Evolutionary conservation across 257 asterid genomes (phyloP).

Genomic region (Nicotiana sylvestris): DNA sequence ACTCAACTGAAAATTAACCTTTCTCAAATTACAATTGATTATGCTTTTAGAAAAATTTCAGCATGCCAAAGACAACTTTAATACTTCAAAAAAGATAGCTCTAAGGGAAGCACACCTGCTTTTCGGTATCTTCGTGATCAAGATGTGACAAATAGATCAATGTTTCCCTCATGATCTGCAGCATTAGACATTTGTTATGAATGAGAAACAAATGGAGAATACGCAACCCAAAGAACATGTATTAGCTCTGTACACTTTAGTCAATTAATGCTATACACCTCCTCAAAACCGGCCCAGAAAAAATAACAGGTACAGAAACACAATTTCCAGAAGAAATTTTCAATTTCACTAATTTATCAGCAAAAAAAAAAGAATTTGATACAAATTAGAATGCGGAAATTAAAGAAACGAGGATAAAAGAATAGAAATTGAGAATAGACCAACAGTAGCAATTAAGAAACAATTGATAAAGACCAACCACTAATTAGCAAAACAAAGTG

Average conservation of each 20-base stretch:
- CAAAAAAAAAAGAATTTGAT: too few species aligned
- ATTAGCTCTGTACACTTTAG: background rate
- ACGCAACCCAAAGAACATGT: background rate
- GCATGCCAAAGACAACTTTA: background rate
- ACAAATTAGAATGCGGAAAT: too few species aligned
- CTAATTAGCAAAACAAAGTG: too few species aligned
- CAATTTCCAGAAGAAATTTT: background rate
- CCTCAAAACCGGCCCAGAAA: background rate
- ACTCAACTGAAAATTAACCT: background rate
- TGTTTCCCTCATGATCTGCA: slow-evolving; percentile 98
- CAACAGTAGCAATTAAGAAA: too few species aligned
- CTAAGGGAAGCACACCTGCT: slow-evolving; percentile 50
- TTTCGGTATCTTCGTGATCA: slow-evolving; percentile 97
- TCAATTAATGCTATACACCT: background rate
- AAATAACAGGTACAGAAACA: background rate
- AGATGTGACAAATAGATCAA: slow-evolving; percentile 94
- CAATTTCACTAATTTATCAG: background rate
- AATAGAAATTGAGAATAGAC: too few species aligned
- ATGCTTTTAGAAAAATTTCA: too few species aligned
- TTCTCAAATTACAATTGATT: background rate
- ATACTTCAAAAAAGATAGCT: background rate
- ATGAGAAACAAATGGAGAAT: background rate
- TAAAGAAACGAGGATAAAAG: too few species aligned
- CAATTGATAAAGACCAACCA: too few species aligned
- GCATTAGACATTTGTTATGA: slow-evolving; percentile 5